Evolutionary conservation across 805 yeast genomes (phyloP), one percentile per base, ranked within the genome.

Genomic region (Wickerhamiella slavikovae): DNA sequence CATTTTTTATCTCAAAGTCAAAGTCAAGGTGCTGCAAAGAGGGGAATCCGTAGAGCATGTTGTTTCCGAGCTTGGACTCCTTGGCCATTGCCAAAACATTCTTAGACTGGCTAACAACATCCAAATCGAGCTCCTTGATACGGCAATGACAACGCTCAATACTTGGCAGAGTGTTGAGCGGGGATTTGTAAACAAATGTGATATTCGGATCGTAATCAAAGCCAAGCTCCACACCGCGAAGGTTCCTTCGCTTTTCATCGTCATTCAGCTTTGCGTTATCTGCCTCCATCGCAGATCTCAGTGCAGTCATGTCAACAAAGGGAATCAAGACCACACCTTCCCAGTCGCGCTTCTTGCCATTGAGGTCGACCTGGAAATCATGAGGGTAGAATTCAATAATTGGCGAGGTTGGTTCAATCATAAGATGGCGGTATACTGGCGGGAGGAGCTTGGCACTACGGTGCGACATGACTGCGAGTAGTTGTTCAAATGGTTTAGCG

Each of bases 391-490:
- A 82, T 43, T 82, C 95, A 33, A 66, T 65, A 41, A 89, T 82
- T 18, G 94, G 92, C 11, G 96, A 85, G 30, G 63, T 62, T 24
- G 70, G 71, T 33, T 85, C 93, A n/a, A 72, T 70, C 96, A 89
- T 85, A 38, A 89, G 59, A 3, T 71, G 62, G 49, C 93, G 64
- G 49, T 75, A 77, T 14, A 69, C 67, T 10, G 60, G 47, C 1
- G 98, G 96, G 44, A 89, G 71, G 40, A 89, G 64, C 29, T 64
- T 61, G 35, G 68, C 69, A 3, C 95, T 82, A 58, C 94, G 71
- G 9, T 85, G 93, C 1, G 98, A 98, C 39, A 89, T 58, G 14
- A 89, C 98, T 17, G 94, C 91, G 96, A 85, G 85, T 43, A 89
- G 65, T 55, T 89, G 98, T 48, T 89, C 85, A 52, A 77, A 85